Evolutionary conservation across 495 filamentous ascomycete species (phyloP).

Genomic region (Xylaria nigripes): DNA sequence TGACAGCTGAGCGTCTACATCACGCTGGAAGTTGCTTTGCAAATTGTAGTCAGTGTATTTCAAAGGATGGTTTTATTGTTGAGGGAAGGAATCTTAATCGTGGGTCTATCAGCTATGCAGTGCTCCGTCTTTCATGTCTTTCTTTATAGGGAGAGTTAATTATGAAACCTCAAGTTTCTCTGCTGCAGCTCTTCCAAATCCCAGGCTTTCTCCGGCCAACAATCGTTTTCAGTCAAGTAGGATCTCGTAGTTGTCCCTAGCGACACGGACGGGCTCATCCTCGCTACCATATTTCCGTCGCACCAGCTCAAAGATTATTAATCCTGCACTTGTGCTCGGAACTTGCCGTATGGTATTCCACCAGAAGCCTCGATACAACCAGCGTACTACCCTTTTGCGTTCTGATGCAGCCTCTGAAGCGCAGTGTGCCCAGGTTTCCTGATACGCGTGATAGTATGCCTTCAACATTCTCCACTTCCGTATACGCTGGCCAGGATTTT

Average conservation of each 20-base stretch:
- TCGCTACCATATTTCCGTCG: conserved; percentile 67
- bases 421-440: conserved; percentile 66
- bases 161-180: neutral
- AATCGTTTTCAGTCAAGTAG: conserved; percentile 40
- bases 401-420: conserved; percentile 50
- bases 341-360: conserved; percentile 70
- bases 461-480: conserved; percentile 46
- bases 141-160: neutral
- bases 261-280: conserved; percentile 51
- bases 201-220: neutral
- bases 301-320: conserved; percentile 86
- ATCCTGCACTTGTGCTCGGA: conserved; percentile 78
- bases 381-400: conserved; percentile 55
- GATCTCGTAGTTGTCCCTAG: conserved; percentile 65
- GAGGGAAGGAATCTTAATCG: neutral
- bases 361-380: conserved; percentile 72
- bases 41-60: neutral
- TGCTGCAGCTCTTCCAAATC: conserved; percentile 1
- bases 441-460: conserved; percentile 67
- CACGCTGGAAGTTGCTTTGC: neutral
- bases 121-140: neutral
- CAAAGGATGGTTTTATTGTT: neutral
- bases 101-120: neutral
- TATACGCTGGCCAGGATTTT: conserved; percentile 19
- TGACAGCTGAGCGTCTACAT: conserved; percentile 9